Conservation (phyloP, 371 early-diverging fungal species). For the Circinella umbellata region DNA sequence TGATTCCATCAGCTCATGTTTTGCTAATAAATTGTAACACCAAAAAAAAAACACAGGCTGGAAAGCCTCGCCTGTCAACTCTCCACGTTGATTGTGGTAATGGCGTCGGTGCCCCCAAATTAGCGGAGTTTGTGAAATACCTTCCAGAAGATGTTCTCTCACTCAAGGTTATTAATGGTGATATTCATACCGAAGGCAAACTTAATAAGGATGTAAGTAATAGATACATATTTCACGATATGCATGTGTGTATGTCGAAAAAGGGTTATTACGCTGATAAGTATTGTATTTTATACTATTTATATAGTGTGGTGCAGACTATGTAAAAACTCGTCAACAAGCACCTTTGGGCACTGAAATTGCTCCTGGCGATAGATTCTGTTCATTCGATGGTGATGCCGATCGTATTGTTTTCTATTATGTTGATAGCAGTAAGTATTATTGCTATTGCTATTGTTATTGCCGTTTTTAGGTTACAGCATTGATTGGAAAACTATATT, state of each 20-base stretch:
- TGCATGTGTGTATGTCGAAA: background rate
- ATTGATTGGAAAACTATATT: background rate
- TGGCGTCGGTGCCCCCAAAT: slow-evolving; percentile 96
- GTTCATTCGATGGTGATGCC: slow-evolving; percentile 99
- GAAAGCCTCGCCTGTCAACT: slow-evolving; percentile 68
- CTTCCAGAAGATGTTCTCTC: slow-evolving; percentile 70
- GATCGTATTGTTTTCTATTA: slow-evolving; percentile 99
- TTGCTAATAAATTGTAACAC: slow-evolving; percentile 4
- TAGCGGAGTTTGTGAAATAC: slow-evolving; percentile 72
- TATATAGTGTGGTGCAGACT: slow-evolving; percentile 95
- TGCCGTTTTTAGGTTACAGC: background rate
- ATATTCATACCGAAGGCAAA: slow-evolving; percentile 67
- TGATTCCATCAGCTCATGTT: background rate
- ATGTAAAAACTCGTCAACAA: slow-evolving; percentile 90
- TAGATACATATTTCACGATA: background rate
- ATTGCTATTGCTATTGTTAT: background rate
- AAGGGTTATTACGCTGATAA: background rate
- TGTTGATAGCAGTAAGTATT: slow-evolving; percentile 61
- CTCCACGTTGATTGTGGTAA: slow-evolving; percentile 94
- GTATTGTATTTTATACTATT: background rate
- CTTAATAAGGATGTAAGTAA: slow-evolving; percentile 82
- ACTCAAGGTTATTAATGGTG: slow-evolving; percentile 76
- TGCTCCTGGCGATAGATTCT: slow-evolving; percentile 73
- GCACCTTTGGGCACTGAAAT: slow-evolving; percentile 75
- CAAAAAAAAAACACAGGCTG: slow-evolving; percentile 46